Evolutionary conservation across 768 basidiomycete genomes (phyloP).

Genomic region (Kwoniella bestiolae): DNA sequence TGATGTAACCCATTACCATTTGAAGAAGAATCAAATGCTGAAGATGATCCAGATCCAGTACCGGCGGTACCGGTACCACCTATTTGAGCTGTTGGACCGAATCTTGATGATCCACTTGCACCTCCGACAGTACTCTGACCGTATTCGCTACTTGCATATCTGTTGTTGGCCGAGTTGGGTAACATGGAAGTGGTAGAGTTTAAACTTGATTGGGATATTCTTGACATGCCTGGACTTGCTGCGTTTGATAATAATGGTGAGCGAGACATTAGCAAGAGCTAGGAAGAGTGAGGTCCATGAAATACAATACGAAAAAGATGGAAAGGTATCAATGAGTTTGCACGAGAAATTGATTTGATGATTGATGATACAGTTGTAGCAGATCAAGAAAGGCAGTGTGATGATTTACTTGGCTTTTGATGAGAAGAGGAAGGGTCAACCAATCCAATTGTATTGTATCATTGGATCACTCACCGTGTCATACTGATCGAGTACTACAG

Average conservation of each 20-base stretch:
- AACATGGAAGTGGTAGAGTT: slow-evolving; percentile 10
- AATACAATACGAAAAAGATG: not conserved
- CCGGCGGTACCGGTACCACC: not conserved
- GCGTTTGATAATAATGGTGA: slow-evolving; percentile 10
- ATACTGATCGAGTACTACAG: too few relatives aligned
- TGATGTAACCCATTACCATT: not conserved
- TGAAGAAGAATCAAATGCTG: not conserved
- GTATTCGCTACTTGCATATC: not conserved
- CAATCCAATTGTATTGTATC: too few relatives aligned
- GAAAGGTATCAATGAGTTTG: too few relatives aligned
- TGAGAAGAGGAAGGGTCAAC: too few relatives aligned
- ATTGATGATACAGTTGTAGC: too few relatives aligned
- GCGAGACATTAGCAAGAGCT: slow-evolving; percentile 1
- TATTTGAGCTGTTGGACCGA: slow-evolving; percentile 6
- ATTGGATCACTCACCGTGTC: too few relatives aligned
- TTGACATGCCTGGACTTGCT: slow-evolving; percentile 17
- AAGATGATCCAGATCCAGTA: not conserved
- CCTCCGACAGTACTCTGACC: not conserved
- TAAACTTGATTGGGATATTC: slow-evolving; percentile 7
- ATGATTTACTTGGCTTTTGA: too few relatives aligned
- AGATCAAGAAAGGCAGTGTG: too few relatives aligned
- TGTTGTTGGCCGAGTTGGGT: not conserved
- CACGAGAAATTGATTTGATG: too few relatives aligned
- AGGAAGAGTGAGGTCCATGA: not conserved
- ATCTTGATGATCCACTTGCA: not conserved